These are phyloP conservation scores for Boletus vermiculosoides DNA, from an alignment of 768 basidiomycete species.

Conservation along the genomic window DNA sequence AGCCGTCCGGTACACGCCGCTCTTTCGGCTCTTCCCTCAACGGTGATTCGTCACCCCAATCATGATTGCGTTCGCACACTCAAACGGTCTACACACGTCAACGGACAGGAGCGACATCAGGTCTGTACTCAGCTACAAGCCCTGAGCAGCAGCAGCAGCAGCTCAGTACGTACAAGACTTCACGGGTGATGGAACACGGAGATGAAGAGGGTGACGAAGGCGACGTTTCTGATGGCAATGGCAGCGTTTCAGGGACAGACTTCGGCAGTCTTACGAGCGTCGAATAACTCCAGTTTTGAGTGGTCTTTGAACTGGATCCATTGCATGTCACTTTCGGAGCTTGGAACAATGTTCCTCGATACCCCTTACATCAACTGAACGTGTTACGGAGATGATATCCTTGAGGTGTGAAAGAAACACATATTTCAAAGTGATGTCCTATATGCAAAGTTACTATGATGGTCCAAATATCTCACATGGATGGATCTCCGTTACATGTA, in stretches of 20 bases:
- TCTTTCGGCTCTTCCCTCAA: slow-evolving; percentile 43
- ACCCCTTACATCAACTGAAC: not conserved
- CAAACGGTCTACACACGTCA: slow-evolving; percentile 33
- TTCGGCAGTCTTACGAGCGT: slow-evolving; percentile 53
- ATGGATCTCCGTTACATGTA: slow-evolving; percentile 5
- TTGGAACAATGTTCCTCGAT: slow-evolving; percentile 1
- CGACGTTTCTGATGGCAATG: slow-evolving; percentile 38
- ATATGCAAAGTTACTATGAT: slow-evolving; percentile 10
- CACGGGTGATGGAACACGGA: slow-evolving; percentile 7
- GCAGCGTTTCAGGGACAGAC: slow-evolving; percentile 42
- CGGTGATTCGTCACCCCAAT: slow-evolving; percentile 46
- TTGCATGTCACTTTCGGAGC: slow-evolving; percentile 2
- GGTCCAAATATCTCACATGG: slow-evolving; percentile 7
- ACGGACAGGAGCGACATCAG: slow-evolving; percentile 30
- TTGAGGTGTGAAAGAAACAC: not conserved
- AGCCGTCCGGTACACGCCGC: slow-evolving; percentile 32
- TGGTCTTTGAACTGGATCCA: slow-evolving; percentile 1
- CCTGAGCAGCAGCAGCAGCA: slow-evolving; percentile 18
- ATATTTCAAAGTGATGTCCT: not conserved
- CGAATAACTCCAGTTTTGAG: slow-evolving; percentile 30
- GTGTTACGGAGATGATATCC: slow-evolving; percentile 4
- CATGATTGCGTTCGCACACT: slow-evolving; percentile 39
- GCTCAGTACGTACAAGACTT: slow-evolving; percentile 22
- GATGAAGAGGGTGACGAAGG: slow-evolving; percentile 25
- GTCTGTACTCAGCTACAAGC: slow-evolving; percentile 23